Evolutionary conservation across 352 stramenopile species (phyloP).

Genomic region (Pythium sukuiense): DNA sequence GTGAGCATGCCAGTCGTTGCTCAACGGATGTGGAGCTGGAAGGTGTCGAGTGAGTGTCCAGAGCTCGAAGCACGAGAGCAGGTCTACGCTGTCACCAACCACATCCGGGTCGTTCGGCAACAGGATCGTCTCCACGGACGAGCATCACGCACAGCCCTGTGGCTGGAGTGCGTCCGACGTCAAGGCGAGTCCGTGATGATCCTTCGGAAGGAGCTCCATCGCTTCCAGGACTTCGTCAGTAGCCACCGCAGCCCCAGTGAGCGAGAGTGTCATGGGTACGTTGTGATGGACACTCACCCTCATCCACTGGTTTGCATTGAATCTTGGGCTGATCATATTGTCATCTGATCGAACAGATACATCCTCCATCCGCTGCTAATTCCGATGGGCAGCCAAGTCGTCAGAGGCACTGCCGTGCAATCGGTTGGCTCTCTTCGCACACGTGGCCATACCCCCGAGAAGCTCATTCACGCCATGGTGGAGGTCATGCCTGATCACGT

Average conservation of each 20-base stretch:
- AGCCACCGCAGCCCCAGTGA: neutral
- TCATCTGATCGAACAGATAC: slow-evolving; percentile 8
- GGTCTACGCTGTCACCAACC: slow-evolving; percentile 13
- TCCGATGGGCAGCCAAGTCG: slow-evolving; percentile 15
- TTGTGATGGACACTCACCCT: neutral
- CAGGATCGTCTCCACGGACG: slow-evolving; percentile 19
- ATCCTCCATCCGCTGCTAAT: slow-evolving; percentile 23
- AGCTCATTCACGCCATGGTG: slow-evolving; percentile 13
- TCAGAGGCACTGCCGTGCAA: slow-evolving; percentile 16
- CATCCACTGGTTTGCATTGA: neutral
- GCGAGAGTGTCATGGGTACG: slow-evolving; percentile 26
- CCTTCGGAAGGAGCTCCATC: slow-evolving; percentile 23
- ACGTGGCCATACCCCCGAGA: neutral
- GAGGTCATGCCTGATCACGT: slow-evolving; percentile 20
- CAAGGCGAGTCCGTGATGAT: slow-evolving; percentile 10
- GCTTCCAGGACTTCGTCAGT: slow-evolving; percentile 19
- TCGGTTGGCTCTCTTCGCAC: slow-evolving; percentile 16
- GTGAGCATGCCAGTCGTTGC: slow-evolving; percentile 12
- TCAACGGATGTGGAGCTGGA: slow-evolving; percentile 12
- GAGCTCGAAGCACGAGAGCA: slow-evolving; percentile 5
- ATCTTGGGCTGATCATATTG: neutral
- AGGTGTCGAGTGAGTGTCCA: neutral
- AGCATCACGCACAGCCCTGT: slow-evolving; percentile 14
- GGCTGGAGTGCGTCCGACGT: slow-evolving; percentile 22
- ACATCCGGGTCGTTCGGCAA: slow-evolving; percentile 23